These are phyloP conservation scores for Aotearoamyces nothofagi DNA, from an alignment of 2,329 filamentous ascomycete species.

Conservation along the genomic window DNA sequence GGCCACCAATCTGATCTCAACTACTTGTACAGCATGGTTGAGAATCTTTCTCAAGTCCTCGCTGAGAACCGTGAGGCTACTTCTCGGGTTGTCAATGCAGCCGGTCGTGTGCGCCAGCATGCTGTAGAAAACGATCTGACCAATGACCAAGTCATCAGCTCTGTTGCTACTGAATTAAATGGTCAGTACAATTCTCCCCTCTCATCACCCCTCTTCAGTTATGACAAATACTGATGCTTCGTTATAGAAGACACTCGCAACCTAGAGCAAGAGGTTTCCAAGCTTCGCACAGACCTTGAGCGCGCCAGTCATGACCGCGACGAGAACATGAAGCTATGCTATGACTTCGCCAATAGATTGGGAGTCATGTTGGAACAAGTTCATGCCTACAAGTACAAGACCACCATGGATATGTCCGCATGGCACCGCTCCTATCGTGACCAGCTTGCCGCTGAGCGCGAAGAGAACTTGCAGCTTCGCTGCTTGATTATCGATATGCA, in stretches of 20 bases:
- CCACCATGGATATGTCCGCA: conserved; percentile 42
- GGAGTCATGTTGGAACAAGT: conserved; percentile 45
- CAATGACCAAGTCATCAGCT: conserved; percentile 42
- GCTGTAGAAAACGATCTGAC: conserved; percentile 34
- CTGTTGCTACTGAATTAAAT: conserved; percentile 39
- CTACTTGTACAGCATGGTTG: conserved; percentile 53
- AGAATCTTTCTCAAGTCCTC: conserved; percentile 47
- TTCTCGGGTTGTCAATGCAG: conserved; percentile 47
- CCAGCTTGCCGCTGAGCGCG: conserved; percentile 49
- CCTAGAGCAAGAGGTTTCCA: conserved; percentile 43
- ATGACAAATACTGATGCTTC: conserved; percentile 5
- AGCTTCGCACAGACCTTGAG: conserved; percentile 46
- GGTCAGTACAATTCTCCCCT: conserved; percentile 24
- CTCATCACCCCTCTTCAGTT: not conserved
- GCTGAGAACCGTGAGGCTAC: conserved; percentile 44
- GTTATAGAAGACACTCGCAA: conserved; percentile 38
- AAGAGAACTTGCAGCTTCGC: conserved; percentile 45
- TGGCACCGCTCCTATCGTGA: conserved; percentile 53
- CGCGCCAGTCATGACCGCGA: conserved; percentile 44
- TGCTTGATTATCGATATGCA: conserved; percentile 56
- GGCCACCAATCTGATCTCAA: conserved; percentile 54
- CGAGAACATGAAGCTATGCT: conserved; percentile 39
- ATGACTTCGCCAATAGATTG: conserved; percentile 39
- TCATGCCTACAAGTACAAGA: conserved; percentile 49
- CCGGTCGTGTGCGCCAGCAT: conserved; percentile 43